These are phyloP conservation scores for Dendryphion nanum DNA, from an alignment of 2,329 filamentous ascomycete species.

Conservation along the genomic window DNA sequence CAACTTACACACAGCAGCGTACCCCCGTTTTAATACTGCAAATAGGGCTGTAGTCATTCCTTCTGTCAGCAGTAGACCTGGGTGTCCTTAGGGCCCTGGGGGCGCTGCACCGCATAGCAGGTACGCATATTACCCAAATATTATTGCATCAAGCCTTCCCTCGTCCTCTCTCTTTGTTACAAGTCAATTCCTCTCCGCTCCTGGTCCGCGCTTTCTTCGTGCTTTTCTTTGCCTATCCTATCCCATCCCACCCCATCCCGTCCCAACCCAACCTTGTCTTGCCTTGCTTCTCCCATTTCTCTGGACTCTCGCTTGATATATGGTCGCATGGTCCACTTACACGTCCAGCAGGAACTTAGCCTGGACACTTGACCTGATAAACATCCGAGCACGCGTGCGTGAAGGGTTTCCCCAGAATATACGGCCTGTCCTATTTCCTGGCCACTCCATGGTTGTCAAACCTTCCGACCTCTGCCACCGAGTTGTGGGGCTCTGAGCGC, in stretches of 20 bases:
- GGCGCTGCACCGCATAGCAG: conserved; percentile 24
- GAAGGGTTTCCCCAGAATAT: conserved; percentile 22
- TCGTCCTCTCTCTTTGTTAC: conserved; percentile 7
- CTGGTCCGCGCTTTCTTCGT: conserved; percentile 9
- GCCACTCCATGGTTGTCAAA: conserved; percentile 26
- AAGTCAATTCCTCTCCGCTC: conserved; percentile 10
- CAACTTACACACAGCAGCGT: conserved; percentile 12
- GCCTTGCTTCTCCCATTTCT: conserved; percentile 5
- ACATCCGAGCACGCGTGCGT: conserved; percentile 23
- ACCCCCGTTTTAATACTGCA: conserved; percentile 24
- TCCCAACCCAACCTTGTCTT: too few relatives aligned
- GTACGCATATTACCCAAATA: conserved; percentile 31
- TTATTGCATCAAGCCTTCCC: conserved; percentile 22
- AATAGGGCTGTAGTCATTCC: conserved; percentile 13
- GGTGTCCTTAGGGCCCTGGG: neutral
- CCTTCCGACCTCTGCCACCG: conserved; percentile 18
- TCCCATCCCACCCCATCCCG: too few relatives aligned
- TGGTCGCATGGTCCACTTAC: conserved; percentile 24
- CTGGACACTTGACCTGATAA: conserved; percentile 12
- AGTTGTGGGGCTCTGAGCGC: conserved; percentile 27
- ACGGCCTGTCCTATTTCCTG: conserved; percentile 11
- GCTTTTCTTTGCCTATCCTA: conserved; percentile 3
- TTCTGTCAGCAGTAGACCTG: conserved; percentile 19
- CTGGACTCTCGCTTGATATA: conserved; percentile 15
- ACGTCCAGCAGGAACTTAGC: conserved; percentile 15